phyloP scores from a whole-genome alignment of 2,329 filamentous ascomycete genomes.

The Gremmenia infestans region DNA sequence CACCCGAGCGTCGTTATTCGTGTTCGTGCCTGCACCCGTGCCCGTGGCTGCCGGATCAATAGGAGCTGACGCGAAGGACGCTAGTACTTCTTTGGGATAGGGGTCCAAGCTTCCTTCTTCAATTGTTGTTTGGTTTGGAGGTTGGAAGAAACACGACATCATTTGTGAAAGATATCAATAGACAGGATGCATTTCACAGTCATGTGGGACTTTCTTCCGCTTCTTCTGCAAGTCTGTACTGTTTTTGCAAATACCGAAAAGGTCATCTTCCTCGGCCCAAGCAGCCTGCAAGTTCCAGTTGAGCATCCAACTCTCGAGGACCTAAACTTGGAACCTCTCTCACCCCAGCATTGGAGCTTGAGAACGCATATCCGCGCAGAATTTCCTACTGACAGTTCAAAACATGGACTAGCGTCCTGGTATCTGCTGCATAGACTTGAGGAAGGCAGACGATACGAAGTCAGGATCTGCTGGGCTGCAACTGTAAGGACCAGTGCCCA shows the following conservation, averaged over 20 bases:
- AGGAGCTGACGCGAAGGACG: too few species aligned
- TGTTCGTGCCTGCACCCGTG: neutral
- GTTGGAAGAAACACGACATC: too few species aligned
- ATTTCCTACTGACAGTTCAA: constrained; percentile 55
- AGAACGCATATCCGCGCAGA: constrained; percentile 60
- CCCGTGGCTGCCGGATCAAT: too few species aligned
- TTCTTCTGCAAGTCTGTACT: constrained; percentile 14
- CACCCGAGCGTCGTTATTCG: neutral
- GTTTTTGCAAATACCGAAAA: constrained; percentile 80
- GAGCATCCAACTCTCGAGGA: constrained; percentile 51
- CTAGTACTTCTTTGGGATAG: too few species aligned
- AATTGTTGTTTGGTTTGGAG: too few species aligned
- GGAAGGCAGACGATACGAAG: constrained; percentile 78
- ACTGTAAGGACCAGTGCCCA: constrained; percentile 58
- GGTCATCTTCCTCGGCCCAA: constrained; percentile 75
- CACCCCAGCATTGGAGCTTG: constrained; percentile 49
- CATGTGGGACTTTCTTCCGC: constrained; percentile 16
- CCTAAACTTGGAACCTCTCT: constrained; percentile 61
- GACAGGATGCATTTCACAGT: neutral
- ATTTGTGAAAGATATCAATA: neutral
- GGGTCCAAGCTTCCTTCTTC: neutral
- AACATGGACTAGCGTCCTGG: constrained; percentile 67
- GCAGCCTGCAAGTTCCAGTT: constrained; percentile 49
- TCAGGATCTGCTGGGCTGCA: constrained; percentile 89
- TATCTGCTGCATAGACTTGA: constrained; percentile 66